Percentiles rank a stretch among this genome's conserved stretches.
These are phyloP conservation scores for Gossypium herbaceum DNA, from an alignment of 345 rosid genomes.

Conservation along the genomic window DNA sequence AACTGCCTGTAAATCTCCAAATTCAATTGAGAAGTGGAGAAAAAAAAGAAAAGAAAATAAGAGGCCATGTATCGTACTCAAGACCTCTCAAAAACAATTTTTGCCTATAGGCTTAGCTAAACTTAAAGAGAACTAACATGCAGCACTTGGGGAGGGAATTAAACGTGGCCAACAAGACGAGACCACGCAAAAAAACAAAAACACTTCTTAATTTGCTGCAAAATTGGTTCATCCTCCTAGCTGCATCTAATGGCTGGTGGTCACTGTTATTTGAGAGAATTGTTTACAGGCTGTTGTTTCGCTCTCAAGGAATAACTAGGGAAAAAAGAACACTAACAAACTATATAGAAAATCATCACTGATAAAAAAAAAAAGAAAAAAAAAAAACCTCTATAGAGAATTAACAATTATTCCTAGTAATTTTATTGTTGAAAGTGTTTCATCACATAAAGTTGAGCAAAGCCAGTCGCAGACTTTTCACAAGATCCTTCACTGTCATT, in stretches of 20 bases:
- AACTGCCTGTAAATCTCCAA: slow-evolving; percentile 2
- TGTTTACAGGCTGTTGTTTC: neutral
- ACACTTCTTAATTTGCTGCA: neutral
- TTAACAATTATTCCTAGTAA: neutral
- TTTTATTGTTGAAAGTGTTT: neutral
- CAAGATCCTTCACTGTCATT: slow-evolving; percentile 47
- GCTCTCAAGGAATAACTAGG: neutral
- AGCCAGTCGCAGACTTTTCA: slow-evolving; percentile 42
- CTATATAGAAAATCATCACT: neutral
- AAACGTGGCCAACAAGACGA: slow-evolving; percentile 21
- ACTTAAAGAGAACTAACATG: neutral
- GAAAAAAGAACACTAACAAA: neutral
- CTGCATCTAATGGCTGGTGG: neutral
- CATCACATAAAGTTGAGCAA: slow-evolving; percentile 33
- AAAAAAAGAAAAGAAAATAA: neutral
- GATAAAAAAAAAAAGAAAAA: neutral
- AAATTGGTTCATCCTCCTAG: neutral
- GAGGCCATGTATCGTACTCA: neutral
- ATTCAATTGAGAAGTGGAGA: neutral
- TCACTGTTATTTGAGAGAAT: neutral
- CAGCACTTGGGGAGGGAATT: slow-evolving; percentile 8
- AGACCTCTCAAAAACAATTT: neutral
- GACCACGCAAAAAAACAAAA: slow-evolving; percentile 15
- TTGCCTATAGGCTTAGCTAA: neutral
- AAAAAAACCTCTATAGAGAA: neutral